Conservation (phyloP, 495 filamentous ascomycete genomes). For the Xeromyces bisporus region DNA sequence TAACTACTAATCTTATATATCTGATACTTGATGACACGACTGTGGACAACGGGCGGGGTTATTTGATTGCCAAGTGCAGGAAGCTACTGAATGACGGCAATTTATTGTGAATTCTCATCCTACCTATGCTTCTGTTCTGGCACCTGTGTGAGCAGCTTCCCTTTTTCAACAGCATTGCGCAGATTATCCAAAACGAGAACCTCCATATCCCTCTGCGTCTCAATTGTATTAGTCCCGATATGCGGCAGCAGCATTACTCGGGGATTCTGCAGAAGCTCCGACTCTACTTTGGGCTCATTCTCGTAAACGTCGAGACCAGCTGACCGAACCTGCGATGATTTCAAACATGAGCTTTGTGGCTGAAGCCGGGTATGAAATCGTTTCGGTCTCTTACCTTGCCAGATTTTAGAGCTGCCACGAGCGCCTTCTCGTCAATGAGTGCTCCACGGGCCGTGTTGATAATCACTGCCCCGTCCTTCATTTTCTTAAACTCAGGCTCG, state of each 20-base stretch:
- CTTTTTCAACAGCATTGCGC: conserved; percentile 42
- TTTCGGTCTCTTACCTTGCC: conserved; percentile 38
- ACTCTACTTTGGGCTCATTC: conserved; percentile 56
- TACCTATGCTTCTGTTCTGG: conserved; percentile 55
- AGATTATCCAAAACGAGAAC: conserved; percentile 53
- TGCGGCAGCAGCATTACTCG: conserved; percentile 63
- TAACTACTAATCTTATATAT: no score
- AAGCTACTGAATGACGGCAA: no score
- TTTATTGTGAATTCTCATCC: no score
- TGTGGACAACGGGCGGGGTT: no score
- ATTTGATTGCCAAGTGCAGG: no score
- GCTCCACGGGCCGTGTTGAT: conserved; percentile 74
- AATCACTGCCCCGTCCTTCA: conserved; percentile 65
- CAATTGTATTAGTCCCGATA: conserved; percentile 54
- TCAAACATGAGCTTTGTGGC: not conserved
- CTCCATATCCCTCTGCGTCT: conserved; percentile 65
- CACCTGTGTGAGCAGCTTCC: conserved; percentile 51
- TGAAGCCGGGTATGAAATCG: conserved; percentile 6
- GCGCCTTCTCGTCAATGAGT: conserved; percentile 59
- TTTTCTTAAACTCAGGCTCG: conserved; percentile 43
- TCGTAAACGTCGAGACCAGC: conserved; percentile 71
- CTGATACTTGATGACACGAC: no score
- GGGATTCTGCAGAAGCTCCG: conserved; percentile 50
- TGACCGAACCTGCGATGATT: conserved; percentile 22
- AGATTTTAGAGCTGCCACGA: conserved; percentile 50